Evolutionary conservation across 1,284 basidiomycete species (phyloP).

Genomic region (Puccinia hordei): DNA sequence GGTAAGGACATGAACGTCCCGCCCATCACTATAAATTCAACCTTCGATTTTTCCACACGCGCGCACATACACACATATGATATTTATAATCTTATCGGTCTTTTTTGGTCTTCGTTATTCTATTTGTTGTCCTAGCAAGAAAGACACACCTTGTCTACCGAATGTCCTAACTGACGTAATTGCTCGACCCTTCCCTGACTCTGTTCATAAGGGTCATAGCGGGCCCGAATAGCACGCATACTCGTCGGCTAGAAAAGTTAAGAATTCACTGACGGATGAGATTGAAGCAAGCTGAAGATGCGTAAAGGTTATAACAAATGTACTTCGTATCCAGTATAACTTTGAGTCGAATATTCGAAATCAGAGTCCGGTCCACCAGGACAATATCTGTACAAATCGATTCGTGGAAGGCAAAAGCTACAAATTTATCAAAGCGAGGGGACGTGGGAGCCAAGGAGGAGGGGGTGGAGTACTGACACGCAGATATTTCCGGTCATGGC

Average conservation of each 20-base stretch:
- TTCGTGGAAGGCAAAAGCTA: too few species aligned
- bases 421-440: neutral
- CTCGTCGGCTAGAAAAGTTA: slow-evolving; percentile 71
- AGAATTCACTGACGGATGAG: neutral
- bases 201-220: slow-evolving; percentile 99
- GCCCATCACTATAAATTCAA: slow-evolving; percentile 99
- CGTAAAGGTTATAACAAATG: slow-evolving; percentile 43
- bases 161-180: slow-evolving; percentile 89
- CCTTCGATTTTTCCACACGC: slow-evolving; percentile 63
- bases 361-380: slow-evolving; percentile 99
- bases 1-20: slow-evolving; percentile 99
- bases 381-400: too few species aligned
- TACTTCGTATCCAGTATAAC: slow-evolving; percentile 84
- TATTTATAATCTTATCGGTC: neutral
- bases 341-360: slow-evolving; percentile 97
- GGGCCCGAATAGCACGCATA: slow-evolving; percentile 96
- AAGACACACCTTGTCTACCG: slow-evolving; percentile 81
- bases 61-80: neutral
- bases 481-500: slow-evolving; percentile 99
- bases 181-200: slow-evolving; percentile 93
- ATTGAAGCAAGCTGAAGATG: too few species aligned
- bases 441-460: too few species aligned
- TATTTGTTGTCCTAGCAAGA: neutral
- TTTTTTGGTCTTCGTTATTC: too few species aligned
- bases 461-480: slow-evolving; percentile 68